Evolutionary conservation across 345 rosid species (phyloP), one percentile per base, ranked within the genome.

Genomic region (Turnera subulata): DNA sequence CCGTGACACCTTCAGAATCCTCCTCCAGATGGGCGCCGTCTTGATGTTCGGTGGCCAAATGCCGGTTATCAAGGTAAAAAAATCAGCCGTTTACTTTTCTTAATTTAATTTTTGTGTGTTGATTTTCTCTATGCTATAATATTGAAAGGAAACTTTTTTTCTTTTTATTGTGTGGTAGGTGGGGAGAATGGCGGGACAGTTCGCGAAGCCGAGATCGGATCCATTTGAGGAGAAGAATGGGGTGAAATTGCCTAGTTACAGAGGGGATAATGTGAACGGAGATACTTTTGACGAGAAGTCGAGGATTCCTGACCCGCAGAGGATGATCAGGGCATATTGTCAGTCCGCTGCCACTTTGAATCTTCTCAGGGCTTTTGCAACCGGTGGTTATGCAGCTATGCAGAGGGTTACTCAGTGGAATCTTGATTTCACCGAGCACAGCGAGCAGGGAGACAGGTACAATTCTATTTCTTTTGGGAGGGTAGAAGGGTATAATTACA

Each of bases 401-500:
- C 71, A 67, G 65, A 67, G 71, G 48, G 71, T 67, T 26, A 67
- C 65, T 1, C 71, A 60, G 51, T 67, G 71, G 71, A 67, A 67
- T 67, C 40, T 67, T 22, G 71, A 67, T 60, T 67, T 67, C 61
- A 48, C 71, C 0, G 61, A 67, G 42, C 65, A 59, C 21, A 67
- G 71, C 21, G 71, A 67, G 55, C 71, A 67, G 60, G 71, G 71
- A 50, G 71, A 59, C 20, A 67, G 71, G 71, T 67, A 53, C 2
- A 39, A 7, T 37, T 5, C 57, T 35, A 39, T 23, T 35, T 26
- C 21, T 11, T 39, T 50, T 5, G 13, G 7, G n/a, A n/a, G n/a
- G n/a, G n/a, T n/a, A n/a, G n/a, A n/a, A n/a, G n/a, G n/a, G n/a
- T n/a, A n/a, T n/a, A n/a, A n/a, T n/a, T n/a, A n/a, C n/a, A n/a